A percentile compares a stretch with the other conserved stretches of the same genome.
Conservation (phyloP, 2,329 filamentous ascomycete species). For the Sarocladiaceae sp. region DNA sequence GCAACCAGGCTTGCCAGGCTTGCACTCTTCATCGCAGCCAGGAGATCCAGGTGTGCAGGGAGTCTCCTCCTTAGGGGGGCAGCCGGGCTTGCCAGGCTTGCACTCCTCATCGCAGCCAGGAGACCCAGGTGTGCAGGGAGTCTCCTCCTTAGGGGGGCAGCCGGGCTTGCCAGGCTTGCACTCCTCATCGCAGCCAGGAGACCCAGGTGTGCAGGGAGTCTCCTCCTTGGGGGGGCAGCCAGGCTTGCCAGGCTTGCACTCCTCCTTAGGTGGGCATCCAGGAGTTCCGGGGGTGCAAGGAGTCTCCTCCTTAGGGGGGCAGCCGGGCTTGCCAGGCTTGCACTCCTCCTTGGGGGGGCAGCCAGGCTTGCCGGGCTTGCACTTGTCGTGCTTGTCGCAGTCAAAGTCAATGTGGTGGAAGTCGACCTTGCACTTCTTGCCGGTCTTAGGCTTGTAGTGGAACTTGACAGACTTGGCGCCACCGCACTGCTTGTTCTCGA, state of each 20-base stretch:
- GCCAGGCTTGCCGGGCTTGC: constrained; percentile 12
- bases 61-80: too few relatives aligned
- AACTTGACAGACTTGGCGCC: constrained; percentile 79
- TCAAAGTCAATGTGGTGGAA: constrained; percentile 72
- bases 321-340: background rate
- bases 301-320: background rate
- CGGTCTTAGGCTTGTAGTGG: constrained; percentile 52
- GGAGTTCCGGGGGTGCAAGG: background rate
- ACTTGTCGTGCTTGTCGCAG: constrained; percentile 41
- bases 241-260: too few relatives aligned
- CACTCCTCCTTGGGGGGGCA: constrained; percentile 2
- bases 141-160: constrained; percentile 7
- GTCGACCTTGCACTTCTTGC: constrained; percentile 59
- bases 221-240: too few relatives aligned
- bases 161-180: constrained; percentile 3
- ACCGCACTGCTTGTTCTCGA: constrained; percentile 86
- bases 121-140: constrained; percentile 9
- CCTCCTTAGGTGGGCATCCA: background rate
- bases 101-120: constrained; percentile 10
- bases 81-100: background rate
- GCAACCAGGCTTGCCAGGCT: background rate
- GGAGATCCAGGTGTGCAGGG: too few relatives aligned
- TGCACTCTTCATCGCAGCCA: too few relatives aligned
- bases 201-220: too few relatives aligned
- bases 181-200: too few relatives aligned